Conservation (phyloP, 768 basidiomycete species). For the Holtermannia corniformis region DNA sequence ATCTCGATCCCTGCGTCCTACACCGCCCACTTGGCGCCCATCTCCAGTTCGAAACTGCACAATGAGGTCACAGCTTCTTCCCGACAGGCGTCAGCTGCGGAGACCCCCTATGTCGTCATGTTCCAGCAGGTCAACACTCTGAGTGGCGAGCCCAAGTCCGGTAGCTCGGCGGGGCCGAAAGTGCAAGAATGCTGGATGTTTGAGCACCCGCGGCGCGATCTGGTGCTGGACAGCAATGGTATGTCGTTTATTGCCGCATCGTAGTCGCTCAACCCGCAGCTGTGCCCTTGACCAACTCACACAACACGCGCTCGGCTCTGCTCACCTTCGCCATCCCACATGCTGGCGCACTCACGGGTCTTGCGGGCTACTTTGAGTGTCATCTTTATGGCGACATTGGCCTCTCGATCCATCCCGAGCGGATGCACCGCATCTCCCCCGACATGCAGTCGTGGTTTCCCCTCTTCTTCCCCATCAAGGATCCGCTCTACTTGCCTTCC, state of each 20-base stretch:
- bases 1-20: constrained; percentile 96
- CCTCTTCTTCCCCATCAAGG: constrained; percentile 86
- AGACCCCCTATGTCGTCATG: constrained; percentile 99
- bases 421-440: constrained; percentile 74
- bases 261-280: constrained; percentile 45
- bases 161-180: constrained; percentile 61
- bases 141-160: constrained; percentile 60
- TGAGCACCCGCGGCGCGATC: constrained; percentile 78
- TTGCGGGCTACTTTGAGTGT: constrained; percentile 96
- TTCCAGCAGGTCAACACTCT: constrained; percentile 86
- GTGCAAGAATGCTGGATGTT: constrained; percentile 98
- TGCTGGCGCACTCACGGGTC: constrained; percentile 82
- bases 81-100: constrained; percentile 53
- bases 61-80: constrained; percentile 60
- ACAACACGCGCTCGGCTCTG: constrained; percentile 81
- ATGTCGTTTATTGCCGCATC: constrained; percentile 9
- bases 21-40: constrained; percentile 83
- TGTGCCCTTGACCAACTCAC: constrained; percentile 84
- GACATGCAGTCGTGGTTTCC: constrained; percentile 99
- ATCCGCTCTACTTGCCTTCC: constrained; percentile 84
- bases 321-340: constrained; percentile 87
- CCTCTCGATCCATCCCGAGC: constrained; percentile 84
- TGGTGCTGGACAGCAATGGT: constrained; percentile 65
- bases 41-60: constrained; percentile 87
- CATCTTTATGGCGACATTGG: constrained; percentile 82